These are phyloP conservation scores for Plasmodium vinckei DNA, from an alignment of 169 alveolate species.

Conservation along the genomic window DNA sequence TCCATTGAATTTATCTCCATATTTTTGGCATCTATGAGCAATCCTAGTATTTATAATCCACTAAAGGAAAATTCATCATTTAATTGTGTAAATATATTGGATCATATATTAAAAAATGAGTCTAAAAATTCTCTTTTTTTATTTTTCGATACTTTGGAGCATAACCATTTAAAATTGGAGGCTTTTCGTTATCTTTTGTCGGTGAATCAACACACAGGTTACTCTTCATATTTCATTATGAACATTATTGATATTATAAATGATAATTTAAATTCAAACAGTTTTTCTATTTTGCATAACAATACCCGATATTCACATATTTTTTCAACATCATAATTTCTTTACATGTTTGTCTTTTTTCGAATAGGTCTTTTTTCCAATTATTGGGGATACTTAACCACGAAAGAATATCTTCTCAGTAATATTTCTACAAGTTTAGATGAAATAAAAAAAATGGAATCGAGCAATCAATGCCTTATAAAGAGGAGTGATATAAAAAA, in stretches of 20 bases:
- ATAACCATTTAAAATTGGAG: slow-evolving; percentile 18
- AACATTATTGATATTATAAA: no score
- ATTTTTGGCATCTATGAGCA: slow-evolving; percentile 8
- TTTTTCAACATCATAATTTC: not conserved
- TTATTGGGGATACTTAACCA: slow-evolving; percentile 48
- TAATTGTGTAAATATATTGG: slow-evolving; percentile 28
- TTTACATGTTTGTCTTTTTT: not conserved
- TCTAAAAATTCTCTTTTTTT: slow-evolving; percentile 60
- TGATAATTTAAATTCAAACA: no score
- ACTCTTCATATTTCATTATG: no score
- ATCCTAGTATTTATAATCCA: slow-evolving; percentile 21
- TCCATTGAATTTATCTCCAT: slow-evolving; percentile 46
- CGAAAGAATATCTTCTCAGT: slow-evolving; percentile 32
- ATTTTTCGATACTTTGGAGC: slow-evolving; percentile 25
- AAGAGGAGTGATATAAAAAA: not conserved
- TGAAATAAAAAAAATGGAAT: not conserved
- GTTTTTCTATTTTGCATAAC: no score
- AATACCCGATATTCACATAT: no score
- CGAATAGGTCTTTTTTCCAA: slow-evolving; percentile 19
- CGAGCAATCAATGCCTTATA: not conserved
- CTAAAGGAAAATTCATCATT: slow-evolving; percentile 18
- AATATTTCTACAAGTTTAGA: not conserved
- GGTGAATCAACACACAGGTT: slow-evolving; percentile 35
- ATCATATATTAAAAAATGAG: slow-evolving; percentile 29
- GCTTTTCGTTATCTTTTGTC: slow-evolving; percentile 10